These are phyloP conservation scores for Fusarium tricinctum DNA, from an alignment of 2,329 filamentous ascomycete genomes.

Conservation along the genomic window DNA sequence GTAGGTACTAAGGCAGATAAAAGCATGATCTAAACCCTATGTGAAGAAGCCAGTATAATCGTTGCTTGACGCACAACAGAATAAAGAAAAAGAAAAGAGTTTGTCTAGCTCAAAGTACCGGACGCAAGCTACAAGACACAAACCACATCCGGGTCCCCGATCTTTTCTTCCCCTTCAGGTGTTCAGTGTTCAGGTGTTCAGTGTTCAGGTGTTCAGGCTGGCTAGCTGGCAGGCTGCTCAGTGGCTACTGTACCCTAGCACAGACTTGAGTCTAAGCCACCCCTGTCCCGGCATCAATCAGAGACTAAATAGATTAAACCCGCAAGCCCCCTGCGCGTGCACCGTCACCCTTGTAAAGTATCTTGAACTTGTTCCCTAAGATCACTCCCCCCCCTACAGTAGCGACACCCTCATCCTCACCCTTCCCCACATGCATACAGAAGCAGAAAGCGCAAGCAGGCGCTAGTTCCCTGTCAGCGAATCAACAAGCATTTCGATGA, in stretches of 20 bases:
- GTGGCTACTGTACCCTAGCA: constrained; percentile 34
- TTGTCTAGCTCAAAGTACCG: constrained; percentile 3
- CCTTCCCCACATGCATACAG: constrained; percentile 29
- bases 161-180: background rate
- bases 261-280: constrained; percentile 1
- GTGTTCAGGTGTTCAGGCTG: background rate
- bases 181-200: background rate
- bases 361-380: constrained; percentile 16
- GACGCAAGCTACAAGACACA: background rate
- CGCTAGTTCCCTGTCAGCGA: constrained; percentile 37
- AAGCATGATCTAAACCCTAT: background rate
- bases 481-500: constrained; percentile 45
- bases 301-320: constrained; percentile 43
- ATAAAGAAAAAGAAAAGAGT: background rate
- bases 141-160: constrained; percentile 10
- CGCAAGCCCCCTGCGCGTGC: background rate
- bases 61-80: too few species aligned
- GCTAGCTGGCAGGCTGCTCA: background rate
- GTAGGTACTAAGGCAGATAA: background rate
- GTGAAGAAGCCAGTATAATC: background rate
- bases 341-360: constrained; percentile 22
- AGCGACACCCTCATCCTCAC: background rate
- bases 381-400: background rate
- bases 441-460: background rate
- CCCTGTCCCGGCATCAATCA: constrained; percentile 34